A percentile compares a stretch with the other conserved stretches of the same genome.
Conservation (phyloP, 768 basidiomycete genomes). For the Leccinum incarnatum region DNA sequence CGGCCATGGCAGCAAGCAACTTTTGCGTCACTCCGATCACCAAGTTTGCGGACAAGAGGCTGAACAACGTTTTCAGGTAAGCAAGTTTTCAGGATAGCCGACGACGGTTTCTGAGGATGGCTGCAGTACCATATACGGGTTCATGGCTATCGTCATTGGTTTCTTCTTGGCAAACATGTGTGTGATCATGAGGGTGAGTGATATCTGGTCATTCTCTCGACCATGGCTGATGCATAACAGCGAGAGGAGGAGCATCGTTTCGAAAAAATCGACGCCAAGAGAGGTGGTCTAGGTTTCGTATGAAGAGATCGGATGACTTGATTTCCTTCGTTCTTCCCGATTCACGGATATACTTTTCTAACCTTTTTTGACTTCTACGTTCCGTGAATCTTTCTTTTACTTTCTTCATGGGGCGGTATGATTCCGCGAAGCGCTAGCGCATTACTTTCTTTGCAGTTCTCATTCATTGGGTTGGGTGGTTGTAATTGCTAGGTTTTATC, state of each 20-base stretch:
- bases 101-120: not conserved
- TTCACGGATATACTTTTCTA: not conserved
- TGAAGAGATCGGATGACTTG: constrained; percentile 33
- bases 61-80: constrained; percentile 86
- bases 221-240: constrained; percentile 37
- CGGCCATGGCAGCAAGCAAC: constrained; percentile 37
- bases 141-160: constrained; percentile 73
- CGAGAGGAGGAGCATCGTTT: constrained; percentile 80
- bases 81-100: not conserved
- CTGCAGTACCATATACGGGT: constrained; percentile 69
- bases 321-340: not conserved
- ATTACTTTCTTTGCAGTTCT: not conserved
- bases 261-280: constrained; percentile 86
- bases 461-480: not conserved
- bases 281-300: constrained; percentile 84
- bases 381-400: not conserved
- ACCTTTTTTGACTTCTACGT: not conserved
- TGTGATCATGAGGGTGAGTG: constrained; percentile 74
- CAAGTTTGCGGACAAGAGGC: constrained; percentile 60
- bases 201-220: not conserved
- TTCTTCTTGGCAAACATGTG: constrained; percentile 81
- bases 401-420: not conserved
- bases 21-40: constrained; percentile 77
- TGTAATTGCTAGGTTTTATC: not conserved
- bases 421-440: constrained; percentile 5